These are phyloP conservation scores for Salix dunnii DNA, from an alignment of 345 rosid genomes.

Conservation along the genomic window DNA sequence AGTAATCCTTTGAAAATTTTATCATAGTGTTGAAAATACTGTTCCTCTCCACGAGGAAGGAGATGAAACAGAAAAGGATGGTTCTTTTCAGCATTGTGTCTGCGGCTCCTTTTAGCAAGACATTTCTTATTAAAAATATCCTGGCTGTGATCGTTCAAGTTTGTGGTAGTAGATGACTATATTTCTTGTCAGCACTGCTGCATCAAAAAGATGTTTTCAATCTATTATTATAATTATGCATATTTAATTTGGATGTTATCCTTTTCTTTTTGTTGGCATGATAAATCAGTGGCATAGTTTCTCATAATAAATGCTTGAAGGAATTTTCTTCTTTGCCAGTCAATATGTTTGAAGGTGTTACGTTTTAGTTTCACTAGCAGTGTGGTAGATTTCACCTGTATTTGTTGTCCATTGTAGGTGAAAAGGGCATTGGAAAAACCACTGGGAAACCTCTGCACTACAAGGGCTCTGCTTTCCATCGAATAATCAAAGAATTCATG, in stretches of 20 bases:
- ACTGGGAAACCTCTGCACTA: slow-evolving; percentile 81
- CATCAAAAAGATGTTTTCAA: neutral
- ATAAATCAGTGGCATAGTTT: neutral
- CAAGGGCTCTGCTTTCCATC: slow-evolving; percentile 84
- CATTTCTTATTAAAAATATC: too few species aligned
- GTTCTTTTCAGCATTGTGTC: neutral
- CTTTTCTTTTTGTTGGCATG: neutral
- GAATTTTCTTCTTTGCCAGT: neutral
- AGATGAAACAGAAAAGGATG: neutral
- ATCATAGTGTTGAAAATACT: neutral
- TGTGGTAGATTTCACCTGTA: neutral
- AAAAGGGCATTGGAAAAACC: slow-evolving; percentile 76
- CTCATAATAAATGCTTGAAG: neutral
- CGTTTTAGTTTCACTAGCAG: neutral
- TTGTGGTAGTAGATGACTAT: neutral
- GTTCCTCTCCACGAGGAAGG: neutral
- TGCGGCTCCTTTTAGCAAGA: neutral
- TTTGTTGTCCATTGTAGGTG: slow-evolving; percentile 53
- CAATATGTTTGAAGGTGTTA: neutral
- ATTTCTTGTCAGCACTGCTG: neutral
- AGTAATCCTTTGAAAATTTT: neutral
- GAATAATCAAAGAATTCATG: slow-evolving; percentile 91
- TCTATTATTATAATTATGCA: neutral
- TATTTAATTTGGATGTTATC: neutral
- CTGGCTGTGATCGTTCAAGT: neutral